phyloP scores from a whole-genome alignment of 2,329 filamentous ascomycete species.

The Samsoniella hepiali region DNA sequence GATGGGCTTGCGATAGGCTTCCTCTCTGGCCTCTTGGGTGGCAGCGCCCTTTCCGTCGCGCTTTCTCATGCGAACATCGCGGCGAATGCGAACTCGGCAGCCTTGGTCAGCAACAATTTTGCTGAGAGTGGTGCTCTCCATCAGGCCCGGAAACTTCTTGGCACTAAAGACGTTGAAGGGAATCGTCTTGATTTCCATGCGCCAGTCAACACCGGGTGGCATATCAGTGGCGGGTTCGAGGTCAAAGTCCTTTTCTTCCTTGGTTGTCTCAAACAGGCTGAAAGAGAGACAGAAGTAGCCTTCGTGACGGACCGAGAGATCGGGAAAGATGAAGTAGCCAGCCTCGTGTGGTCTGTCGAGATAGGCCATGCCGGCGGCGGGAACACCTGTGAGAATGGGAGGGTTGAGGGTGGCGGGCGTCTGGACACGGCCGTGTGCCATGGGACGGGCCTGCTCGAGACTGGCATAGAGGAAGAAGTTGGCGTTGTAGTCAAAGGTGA shows the following conservation, averaged over 20 bases:
- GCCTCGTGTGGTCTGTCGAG: constrained; percentile 76
- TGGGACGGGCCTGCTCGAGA: constrained; percentile 77
- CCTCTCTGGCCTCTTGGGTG: constrained; percentile 64
- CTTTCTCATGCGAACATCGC: constrained; percentile 89
- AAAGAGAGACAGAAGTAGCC: constrained; percentile 90
- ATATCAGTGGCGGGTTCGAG: constrained; percentile 47
- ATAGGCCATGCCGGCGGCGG: constrained; percentile 93
- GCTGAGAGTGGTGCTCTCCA: constrained; percentile 84
- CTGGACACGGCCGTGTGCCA: constrained; percentile 76
- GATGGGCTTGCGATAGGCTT: constrained; percentile 38
- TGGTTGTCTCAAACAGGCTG: constrained; percentile 89
- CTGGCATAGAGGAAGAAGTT: constrained; percentile 98
- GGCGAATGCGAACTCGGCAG: constrained; percentile 90
- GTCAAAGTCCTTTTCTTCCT: constrained; percentile 78
- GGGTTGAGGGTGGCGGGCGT: constrained; percentile 64
- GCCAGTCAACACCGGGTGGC: constrained; percentile 65
- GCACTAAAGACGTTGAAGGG: constrained; percentile 91
- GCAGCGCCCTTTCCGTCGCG: constrained; percentile 65
- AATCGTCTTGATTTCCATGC: constrained; percentile 83
- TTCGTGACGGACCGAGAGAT: constrained; percentile 92
- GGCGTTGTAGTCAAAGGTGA: constrained; percentile 89
- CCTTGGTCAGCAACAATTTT: constrained; percentile 93
- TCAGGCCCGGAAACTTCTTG: constrained; percentile 95
- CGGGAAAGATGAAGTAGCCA: constrained; percentile 97
- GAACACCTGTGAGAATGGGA: constrained; percentile 88